Base-by-base conservation (phyloP, 2,329 filamentous ascomycete species). In the Curvularia sp. region DNA sequence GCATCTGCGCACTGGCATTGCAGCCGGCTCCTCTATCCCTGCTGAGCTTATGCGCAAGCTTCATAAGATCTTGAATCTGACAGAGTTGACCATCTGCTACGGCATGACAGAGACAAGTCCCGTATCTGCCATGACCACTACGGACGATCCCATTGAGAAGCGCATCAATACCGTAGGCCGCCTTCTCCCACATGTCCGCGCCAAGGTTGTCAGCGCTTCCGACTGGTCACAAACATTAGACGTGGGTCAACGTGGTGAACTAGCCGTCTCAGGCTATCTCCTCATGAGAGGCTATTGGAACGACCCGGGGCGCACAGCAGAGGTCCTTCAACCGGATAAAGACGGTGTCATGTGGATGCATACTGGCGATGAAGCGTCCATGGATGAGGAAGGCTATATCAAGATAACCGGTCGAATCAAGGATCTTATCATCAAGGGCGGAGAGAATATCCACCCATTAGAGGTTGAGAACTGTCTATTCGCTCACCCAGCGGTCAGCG, bases 391-490 rank as follows among this genome's bases (percentile, higher is more conserved):
- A 28, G 95, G 94, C 2, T 98, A 93, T 73, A 86, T 97, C 2
- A 85, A 86, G 66, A 97, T 98, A 71, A 97, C 93, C 0, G 92
- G 93, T 3, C 84, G 93, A 15, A 94, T 97, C 73, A 98, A 98
- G 78, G 95, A 99, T 74, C 79, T 98, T 54, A 97, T 99, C 68
- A 98, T 98, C 73, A 86, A 92, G 26, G 94, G 91, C 28, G 95
- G 95, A 24, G 95, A 98, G 76, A 99, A 99, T 75, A 97, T 97
- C 55, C 92, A 97, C 75, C 95, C 95, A 0, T 82, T 97, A 5
- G 95, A 98, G 76, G 84, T 98, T 3, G 95, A 99, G 76, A 93
- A 96, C 73, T 94, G 88, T 65, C 83, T 98, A 5, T 87, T 96
- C 61, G 85, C 86, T 41, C 88, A 94, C 72, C 83, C 86, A 1